Percentiles rank a stretch among this genome's conserved stretches.
Evolutionary conservation across 2,329 filamentous ascomycete genomes (phyloP).

Genomic region (Aspergillus sp.): DNA sequence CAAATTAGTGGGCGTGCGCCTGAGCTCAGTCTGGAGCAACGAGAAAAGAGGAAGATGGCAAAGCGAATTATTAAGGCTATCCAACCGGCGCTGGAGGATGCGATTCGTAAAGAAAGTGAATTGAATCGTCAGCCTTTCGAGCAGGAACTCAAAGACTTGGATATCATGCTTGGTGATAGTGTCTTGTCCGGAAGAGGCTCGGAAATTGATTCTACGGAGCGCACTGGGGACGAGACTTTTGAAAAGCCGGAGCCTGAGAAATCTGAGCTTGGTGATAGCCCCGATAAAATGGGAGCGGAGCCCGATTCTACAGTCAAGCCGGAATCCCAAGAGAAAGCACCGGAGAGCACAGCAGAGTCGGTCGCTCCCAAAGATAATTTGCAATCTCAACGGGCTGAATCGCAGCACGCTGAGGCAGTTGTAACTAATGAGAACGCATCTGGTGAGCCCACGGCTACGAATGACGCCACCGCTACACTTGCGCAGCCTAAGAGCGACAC

Average conservation of each 20-base stretch:
- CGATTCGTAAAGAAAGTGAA: slow-evolving; percentile 78
- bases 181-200: slow-evolving; percentile 55
- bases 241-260: slow-evolving; percentile 43
- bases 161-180: slow-evolving; percentile 69
- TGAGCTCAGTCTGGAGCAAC: slow-evolving; percentile 61
- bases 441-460: slow-evolving; percentile 15
- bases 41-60: slow-evolving; percentile 78
- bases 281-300: slow-evolving; percentile 30
- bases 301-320: slow-evolving; percentile 19
- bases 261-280: slow-evolving; percentile 42
- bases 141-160: slow-evolving; percentile 69
- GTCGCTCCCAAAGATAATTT: slow-evolving; percentile 15
- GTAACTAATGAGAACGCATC: slow-evolving; percentile 4
- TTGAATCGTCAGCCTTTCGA: slow-evolving; percentile 70
- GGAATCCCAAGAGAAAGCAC: slow-evolving; percentile 25
- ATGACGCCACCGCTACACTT: slow-evolving; percentile 25
- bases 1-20: slow-evolving; percentile 50
- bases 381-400: slow-evolving; percentile 7
- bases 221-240: slow-evolving; percentile 34
- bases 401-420: slow-evolving; percentile 2
- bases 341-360: slow-evolving; percentile 11
- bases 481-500: slow-evolving; percentile 37
- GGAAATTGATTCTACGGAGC: slow-evolving; percentile 45
- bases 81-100: slow-evolving; percentile 73
- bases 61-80: slow-evolving; percentile 85